These are phyloP conservation scores for Ogataea henricii DNA, from an alignment of 805 yeast species.

Conservation along the genomic window DNA sequence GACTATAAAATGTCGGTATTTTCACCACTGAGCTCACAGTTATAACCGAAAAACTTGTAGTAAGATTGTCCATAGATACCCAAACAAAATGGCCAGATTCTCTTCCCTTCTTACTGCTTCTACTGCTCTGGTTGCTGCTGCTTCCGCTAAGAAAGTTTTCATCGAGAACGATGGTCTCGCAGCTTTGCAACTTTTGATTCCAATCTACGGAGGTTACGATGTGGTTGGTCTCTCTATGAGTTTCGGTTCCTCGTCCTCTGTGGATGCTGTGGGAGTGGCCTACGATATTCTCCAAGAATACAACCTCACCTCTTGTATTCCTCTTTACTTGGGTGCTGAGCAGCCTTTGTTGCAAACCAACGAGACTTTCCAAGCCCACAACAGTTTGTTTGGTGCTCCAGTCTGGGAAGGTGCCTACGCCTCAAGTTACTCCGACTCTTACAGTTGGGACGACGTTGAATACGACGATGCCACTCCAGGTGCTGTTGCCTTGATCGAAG, in stretches of 20 bases:
- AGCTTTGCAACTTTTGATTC: slow-evolving; percentile 40
- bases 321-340: slow-evolving; percentile 40
- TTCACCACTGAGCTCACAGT: not conserved
- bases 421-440: slow-evolving; percentile 35
- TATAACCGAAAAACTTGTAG: too few relatives aligned
- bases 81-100: slow-evolving; percentile 3
- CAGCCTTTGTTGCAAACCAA: slow-evolving; percentile 41
- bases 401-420: slow-evolving; percentile 47
- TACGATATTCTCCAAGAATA: slow-evolving; percentile 34
- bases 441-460: slow-evolving; percentile 36
- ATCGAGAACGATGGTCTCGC: slow-evolving; percentile 45
- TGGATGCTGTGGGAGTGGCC: slow-evolving; percentile 41
- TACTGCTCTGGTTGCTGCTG: slow-evolving; percentile 5
- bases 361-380: slow-evolving; percentile 43
- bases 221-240: slow-evolving; percentile 42
- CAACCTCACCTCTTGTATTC: slow-evolving; percentile 34
- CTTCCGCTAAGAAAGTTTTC: slow-evolving; percentile 37
- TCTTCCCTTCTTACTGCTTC: slow-evolving; percentile 2
- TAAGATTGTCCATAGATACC: not conserved
- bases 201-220: slow-evolving; percentile 41
- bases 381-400: slow-evolving; percentile 39
- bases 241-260: slow-evolving; percentile 42
- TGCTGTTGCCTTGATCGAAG: slow-evolving; percentile 42
- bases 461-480: slow-evolving; percentile 37
- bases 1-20: not conserved